Percentiles rank a stretch among this genome's conserved stretches.
These are phyloP conservation scores for Lichtheimia hyalospora DNA, from an alignment of 371 early-diverging fungal genomes.

Conservation along the genomic window DNA sequence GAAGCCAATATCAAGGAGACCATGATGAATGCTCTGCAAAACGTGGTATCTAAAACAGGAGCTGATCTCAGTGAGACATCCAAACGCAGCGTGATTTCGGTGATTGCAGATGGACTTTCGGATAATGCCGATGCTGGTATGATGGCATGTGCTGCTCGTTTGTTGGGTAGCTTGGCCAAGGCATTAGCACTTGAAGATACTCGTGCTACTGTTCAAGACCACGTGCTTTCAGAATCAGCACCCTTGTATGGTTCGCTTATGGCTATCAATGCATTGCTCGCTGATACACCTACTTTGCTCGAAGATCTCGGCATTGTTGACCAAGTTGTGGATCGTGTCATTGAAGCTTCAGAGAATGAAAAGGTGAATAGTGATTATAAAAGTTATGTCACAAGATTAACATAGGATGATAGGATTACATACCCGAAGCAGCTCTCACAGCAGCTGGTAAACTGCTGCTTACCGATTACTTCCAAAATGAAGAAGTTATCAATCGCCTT, in stretches of 20 bases:
- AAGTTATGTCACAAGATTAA: conserved; percentile 5
- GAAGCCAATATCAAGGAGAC: conserved; percentile 57
- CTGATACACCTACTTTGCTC: conserved; percentile 47
- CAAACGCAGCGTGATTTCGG: conserved; percentile 54
- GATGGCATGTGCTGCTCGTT: conserved; percentile 31
- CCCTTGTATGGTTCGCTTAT: conserved; percentile 45
- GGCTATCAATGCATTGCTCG: conserved; percentile 48
- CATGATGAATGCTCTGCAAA: conserved; percentile 69
- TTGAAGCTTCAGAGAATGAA: conserved; percentile 1
- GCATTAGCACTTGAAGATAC: conserved; percentile 11
- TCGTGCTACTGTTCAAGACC: conserved; percentile 19
- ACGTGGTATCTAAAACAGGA: conserved; percentile 53
- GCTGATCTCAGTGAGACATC: conserved; percentile 61
- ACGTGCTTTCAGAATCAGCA: conserved; percentile 38
- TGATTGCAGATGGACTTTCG: conserved; percentile 49
- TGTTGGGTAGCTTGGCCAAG: conserved; percentile 31
- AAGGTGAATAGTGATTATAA: conserved; percentile 8
- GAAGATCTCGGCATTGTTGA: conserved; percentile 29
- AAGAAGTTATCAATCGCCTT: conserved; percentile 29
- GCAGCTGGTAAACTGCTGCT: conserved; percentile 53
- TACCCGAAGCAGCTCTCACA: conserved; percentile 54
- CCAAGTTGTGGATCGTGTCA: conserved; percentile 21
- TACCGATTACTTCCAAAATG: conserved; percentile 40
- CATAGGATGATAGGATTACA: conserved; percentile 9
- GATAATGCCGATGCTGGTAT: conserved; percentile 25